These are phyloP conservation scores for Zalaria sp. DNA, from an alignment of 2,329 filamentous ascomycete genomes.

Conservation along the genomic window DNA sequence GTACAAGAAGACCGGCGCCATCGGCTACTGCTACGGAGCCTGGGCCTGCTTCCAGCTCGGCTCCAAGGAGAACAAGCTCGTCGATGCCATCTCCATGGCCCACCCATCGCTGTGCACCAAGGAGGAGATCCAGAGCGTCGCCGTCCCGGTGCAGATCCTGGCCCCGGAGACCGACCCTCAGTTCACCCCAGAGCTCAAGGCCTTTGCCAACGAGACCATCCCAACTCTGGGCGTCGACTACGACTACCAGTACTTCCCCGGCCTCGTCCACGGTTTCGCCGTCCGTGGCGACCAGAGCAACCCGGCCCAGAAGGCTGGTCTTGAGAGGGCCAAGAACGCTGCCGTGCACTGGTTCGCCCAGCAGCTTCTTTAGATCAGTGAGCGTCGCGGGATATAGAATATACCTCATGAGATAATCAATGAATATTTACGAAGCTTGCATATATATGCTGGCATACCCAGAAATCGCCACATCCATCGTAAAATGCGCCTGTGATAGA, in stretches of 20 bases:
- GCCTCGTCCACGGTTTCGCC: conserved; percentile 32
- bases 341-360: conserved; percentile 8
- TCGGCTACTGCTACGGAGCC: conserved; percentile 39
- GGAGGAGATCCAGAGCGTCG: conserved; percentile 31
- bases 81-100: conserved; percentile 31
- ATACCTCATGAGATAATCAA: too few relatives aligned
- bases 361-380: conserved; percentile 3
- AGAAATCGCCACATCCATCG: too few relatives aligned
- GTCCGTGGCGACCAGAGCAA: conserved; percentile 27
- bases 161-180: conserved; percentile 34
- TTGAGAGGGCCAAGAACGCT: conserved; percentile 30
- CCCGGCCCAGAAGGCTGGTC: conserved; percentile 26
- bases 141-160: conserved; percentile 37
- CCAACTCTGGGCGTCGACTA: conserved; percentile 25
- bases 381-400: too few relatives aligned
- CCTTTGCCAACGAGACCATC: conserved; percentile 25
- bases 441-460: too few relatives aligned
- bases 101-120: conserved; percentile 32
- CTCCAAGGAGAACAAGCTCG: conserved; percentile 24
- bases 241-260: conserved; percentile 39
- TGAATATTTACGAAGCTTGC: too few relatives aligned
- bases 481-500: too few relatives aligned
- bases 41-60: conserved; percentile 37
- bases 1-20: conserved; percentile 25
- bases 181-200: conserved; percentile 34